Conservation (phyloP, 2,329 filamentous ascomycete species). For the Trichoderma atroviride region DNA sequence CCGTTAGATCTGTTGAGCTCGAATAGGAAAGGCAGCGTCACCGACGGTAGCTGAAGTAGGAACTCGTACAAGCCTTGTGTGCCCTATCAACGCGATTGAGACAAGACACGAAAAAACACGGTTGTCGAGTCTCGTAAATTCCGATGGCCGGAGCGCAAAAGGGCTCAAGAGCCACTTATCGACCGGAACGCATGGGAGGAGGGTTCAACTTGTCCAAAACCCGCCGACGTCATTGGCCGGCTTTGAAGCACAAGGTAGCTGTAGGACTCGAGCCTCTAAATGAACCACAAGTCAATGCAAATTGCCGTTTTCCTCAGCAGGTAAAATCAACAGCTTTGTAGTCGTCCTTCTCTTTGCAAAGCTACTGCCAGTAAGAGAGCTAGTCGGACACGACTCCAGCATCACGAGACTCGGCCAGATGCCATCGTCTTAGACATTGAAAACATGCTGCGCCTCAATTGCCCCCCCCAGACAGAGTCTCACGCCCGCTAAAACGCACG, state of each 20-base stretch:
- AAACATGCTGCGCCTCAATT: constrained; percentile 20
- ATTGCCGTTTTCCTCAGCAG: not conserved
- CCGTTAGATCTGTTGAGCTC: not conserved
- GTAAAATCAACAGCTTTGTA: not conserved
- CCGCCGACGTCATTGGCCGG: constrained; percentile 7
- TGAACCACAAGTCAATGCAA: not conserved
- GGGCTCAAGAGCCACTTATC: not conserved
- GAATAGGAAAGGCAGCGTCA: not conserved
- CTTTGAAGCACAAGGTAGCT: not conserved
- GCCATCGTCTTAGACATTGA: constrained; percentile 16
- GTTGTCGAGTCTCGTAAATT: not conserved
- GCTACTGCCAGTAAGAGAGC: not conserved
- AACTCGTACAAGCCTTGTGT: not conserved
- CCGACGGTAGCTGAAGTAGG: not conserved
- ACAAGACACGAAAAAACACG: not conserved
- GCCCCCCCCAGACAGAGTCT: constrained; percentile 3
- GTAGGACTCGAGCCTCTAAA: not conserved
- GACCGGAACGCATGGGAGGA: not conserved
- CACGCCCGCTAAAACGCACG: not conserved
- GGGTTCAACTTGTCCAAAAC: not conserved
- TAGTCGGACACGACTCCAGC: not conserved
- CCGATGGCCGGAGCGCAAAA: constrained; percentile 8
- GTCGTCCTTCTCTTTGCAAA: not conserved
- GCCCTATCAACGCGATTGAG: not conserved
- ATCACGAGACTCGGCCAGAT: constrained; percentile 12